Base-by-base conservation (phyloP, 768 basidiomycete genomes). In the Suillus placidus region DNA sequence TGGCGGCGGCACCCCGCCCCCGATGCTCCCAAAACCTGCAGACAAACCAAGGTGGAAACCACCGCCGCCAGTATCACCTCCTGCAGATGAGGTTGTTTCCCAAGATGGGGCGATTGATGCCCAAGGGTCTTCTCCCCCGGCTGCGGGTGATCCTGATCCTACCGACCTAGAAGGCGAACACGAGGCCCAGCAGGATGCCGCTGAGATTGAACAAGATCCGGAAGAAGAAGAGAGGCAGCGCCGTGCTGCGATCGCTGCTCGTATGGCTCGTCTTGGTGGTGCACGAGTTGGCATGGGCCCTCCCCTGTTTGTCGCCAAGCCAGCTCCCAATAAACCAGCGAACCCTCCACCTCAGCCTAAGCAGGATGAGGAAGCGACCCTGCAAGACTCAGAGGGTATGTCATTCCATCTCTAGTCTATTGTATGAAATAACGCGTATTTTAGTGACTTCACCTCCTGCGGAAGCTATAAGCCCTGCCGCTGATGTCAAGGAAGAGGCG, bases 261-360 rank as follows among this genome's bases (percentile, higher is more conserved):
- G 95, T 55, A 94, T 99, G 94, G 95, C 94, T 49, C 90, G 91
- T 66, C 83, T 98, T 20, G 96, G 96, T 35, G 96, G 94, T 57
- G 87, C 93, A 16, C 82, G 89, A 63, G 80, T 94, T 30, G 93
- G 92, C 5, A 91, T 97, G 90, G 86, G 82, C 1, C 88, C 90
- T 2, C 89, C 92, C 58, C 79, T 89, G 65, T 88, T 93, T 77
- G 88, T 85, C 16, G 82, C 81, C 62, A 85, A 85, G 67, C 85
- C 86, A 1, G 74, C 74, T 35, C 66, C 71, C 34, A 81, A 77
- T 67, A 81, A 76, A 67, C 38, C 75, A 12, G 69, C 67, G 45
- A 63, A 67, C 12, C 67, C 69, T 4, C 42, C 64, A 4, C 62
- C 73, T n/a, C 60, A 67, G 43, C 68, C 68, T 42, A 70, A 73